Base-by-base conservation (phyloP, 257 asterid genomes). In the Solanum habrochaites region DNA sequence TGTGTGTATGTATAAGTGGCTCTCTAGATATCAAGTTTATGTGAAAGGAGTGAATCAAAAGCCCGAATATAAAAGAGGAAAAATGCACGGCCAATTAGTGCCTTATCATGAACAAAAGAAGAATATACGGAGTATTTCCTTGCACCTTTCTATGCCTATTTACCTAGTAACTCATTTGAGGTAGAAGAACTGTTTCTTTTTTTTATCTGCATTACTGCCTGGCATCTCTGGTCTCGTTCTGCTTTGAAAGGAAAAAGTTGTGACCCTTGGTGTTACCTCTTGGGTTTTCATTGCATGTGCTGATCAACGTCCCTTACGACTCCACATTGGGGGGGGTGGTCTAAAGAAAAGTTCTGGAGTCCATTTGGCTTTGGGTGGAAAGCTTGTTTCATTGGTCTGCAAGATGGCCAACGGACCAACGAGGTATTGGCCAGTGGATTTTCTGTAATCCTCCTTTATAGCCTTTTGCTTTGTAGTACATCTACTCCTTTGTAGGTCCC, bases 321-420 rank as follows among this genome's bases (percentile, higher is more conserved):
- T 47, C 99, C 99, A 72, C 95, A 94, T n/a, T n/a, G n/a, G n/a
- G n/a, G n/a, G 88, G 95, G 99, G 89, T 97, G 99, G 99, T 95
- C 95, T 91, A 96, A 93, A 88, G 91, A 91, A 78, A 94, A 94
- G 90, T n/a, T 95, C 97, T 32, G 99, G 99, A 86, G 99, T 97
- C 66, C 99, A 56, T 97, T 97, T 93, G 99, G 99, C 85, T 97
- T 97, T 88, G n/a, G 99, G 99, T 67, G 99, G 99, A 83, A 97
- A 96, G 92, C 99, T 97, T 89, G 93, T 97, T 84, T 94, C 99
- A 31, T 97, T 90, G 89, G 90, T 87, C 97, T 85, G 85, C 93
- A n/a, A 5, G 98, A 93, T 86, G 84, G 93, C 89, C 90, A 39
- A 85, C 92, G 95, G 94, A 87, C 82, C 94, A 64, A 94, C 99